phyloP scores from a whole-genome alignment of 305 asterid species.

The Vinca major region DNA sequence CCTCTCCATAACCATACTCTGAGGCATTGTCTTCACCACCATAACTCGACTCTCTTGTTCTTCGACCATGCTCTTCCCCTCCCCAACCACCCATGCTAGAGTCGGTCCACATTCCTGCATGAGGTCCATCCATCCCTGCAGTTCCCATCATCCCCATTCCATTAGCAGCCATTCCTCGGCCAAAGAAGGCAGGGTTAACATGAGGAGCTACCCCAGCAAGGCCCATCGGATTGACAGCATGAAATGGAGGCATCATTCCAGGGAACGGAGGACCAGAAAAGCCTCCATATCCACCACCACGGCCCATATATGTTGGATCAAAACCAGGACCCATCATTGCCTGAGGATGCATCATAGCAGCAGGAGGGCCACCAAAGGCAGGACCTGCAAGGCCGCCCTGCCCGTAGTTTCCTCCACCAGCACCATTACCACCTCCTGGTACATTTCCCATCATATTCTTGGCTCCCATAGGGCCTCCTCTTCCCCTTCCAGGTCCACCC shows the following conservation, averaged over 20 bases:
- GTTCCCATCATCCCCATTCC: slow-evolving; percentile 75
- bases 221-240: slow-evolving; percentile 60
- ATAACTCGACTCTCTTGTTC: slow-evolving; percentile 68
- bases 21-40: slow-evolving; percentile 66
- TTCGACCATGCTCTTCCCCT: slow-evolving; percentile 58
- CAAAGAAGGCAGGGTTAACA: slow-evolving; percentile 76
- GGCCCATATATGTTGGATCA: slow-evolving; percentile 61
- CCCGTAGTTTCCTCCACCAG: slow-evolving; percentile 44
- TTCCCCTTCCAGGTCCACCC: slow-evolving; percentile 42
- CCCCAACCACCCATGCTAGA: slow-evolving; percentile 57
- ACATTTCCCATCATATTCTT: slow-evolving; percentile 40
- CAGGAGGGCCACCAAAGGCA: slow-evolving; percentile 47
- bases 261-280: slow-evolving; percentile 64
- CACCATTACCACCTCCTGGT: slow-evolving; percentile 43
- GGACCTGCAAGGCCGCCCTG: slow-evolving; percentile 47
- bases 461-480: slow-evolving; percentile 55
- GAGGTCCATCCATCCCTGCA: slow-evolving; percentile 56
- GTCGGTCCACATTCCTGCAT: slow-evolving; percentile 63
- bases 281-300: slow-evolving; percentile 68
- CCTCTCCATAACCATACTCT: slow-evolving; percentile 62
- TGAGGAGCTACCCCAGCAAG: slow-evolving; percentile 69
- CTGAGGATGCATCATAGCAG: slow-evolving; percentile 53
- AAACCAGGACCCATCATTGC: slow-evolving; percentile 76
- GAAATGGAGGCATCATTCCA: slow-evolving; percentile 50
- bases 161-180: slow-evolving; percentile 62